These are phyloP conservation scores for Cicer pinnatifidum DNA, from an alignment of 306 rosid genomes.

Conservation along the genomic window DNA sequence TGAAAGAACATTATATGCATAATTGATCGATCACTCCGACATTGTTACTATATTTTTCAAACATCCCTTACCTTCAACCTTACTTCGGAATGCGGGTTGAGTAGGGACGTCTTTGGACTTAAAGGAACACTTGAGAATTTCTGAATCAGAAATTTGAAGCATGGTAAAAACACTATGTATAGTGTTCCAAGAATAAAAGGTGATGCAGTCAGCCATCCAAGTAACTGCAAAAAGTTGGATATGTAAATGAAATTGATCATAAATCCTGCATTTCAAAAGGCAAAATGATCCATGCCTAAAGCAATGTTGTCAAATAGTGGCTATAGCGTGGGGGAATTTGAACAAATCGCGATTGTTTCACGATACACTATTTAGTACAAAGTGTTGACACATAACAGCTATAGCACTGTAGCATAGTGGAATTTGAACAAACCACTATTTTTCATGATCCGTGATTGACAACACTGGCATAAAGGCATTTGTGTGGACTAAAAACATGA, in stretches of 20 bases:
- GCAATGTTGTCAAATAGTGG: neutral
- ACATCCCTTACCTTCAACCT: slow-evolving; percentile 70
- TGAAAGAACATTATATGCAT: slow-evolving; percentile 25
- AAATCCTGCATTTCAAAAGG: slow-evolving; percentile 3
- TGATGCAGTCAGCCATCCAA: slow-evolving; percentile 83
- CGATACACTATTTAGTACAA: too few relatives aligned
- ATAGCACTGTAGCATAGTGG: too few relatives aligned
- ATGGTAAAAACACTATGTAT: slow-evolving; percentile 63
- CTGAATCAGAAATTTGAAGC: slow-evolving; percentile 71
- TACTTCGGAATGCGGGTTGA: slow-evolving; percentile 56
- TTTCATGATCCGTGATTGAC: too few relatives aligned
- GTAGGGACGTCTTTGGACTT: slow-evolving; percentile 62
- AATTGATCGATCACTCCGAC: slow-evolving; percentile 13
- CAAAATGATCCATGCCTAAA: slow-evolving; percentile 13
- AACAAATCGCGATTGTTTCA: too few relatives aligned
- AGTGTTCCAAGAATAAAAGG: slow-evolving; percentile 67
- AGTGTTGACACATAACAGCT: too few relatives aligned
- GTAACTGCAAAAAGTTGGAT: slow-evolving; percentile 60
- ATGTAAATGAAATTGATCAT: slow-evolving; percentile 29
- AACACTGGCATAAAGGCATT: neutral
- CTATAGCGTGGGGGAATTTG: too few relatives aligned
- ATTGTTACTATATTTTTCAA: slow-evolving; percentile 49
- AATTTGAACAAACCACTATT: too few relatives aligned
- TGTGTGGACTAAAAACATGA: neutral
- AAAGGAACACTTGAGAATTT: slow-evolving; percentile 64